A percentile compares a stretch with the other conserved stretches of the same genome.
phyloP scores from a whole-genome alignment of 192 early-diverging fungal genomes.

The Polychytrium aggregatum region DNA sequence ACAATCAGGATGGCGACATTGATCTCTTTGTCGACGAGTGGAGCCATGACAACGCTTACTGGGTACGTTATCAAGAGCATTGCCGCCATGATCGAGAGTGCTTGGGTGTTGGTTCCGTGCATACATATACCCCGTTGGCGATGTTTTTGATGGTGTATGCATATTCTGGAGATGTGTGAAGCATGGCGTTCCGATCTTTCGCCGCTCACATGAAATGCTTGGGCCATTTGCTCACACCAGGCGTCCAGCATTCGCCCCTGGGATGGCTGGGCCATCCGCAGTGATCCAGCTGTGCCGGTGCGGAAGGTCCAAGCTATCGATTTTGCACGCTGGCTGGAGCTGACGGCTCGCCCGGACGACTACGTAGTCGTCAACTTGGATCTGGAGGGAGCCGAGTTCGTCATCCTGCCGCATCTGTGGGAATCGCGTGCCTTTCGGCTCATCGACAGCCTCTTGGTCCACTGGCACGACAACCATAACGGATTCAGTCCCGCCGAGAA shows the following conservation, averaged over 20 bases:
- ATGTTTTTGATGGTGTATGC: no score
- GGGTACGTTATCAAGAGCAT: no score
- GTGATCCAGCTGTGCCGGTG: not conserved
- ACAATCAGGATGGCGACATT: not conserved
- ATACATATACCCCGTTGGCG: no score
- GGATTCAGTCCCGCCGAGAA: not conserved
- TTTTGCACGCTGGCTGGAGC: conserved; percentile 3
- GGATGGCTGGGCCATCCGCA: not conserved
- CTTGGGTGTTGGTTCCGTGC: no score
- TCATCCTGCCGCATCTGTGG: conserved; percentile 5
- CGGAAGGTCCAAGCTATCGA: conserved; percentile 5
- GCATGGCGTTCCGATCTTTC: no score
- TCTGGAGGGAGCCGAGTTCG: conserved; percentile 9
- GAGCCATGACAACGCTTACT: not conserved
- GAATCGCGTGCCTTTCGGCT: conserved; percentile 4
- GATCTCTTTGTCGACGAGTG: not conserved
- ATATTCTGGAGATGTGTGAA: no score
- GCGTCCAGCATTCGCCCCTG: no score
- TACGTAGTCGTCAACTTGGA: conserved; percentile 10
- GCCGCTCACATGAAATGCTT: no score
- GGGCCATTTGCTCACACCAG: no score
- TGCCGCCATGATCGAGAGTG: no score
- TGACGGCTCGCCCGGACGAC: not conserved
- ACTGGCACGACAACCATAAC: conserved; percentile 2
- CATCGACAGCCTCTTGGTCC: conserved; percentile 3